A percentile compares a stretch with the other conserved stretches of the same genome.
Conservation (phyloP, 495 filamentous ascomycete species). For the Podospora conica region DNA sequence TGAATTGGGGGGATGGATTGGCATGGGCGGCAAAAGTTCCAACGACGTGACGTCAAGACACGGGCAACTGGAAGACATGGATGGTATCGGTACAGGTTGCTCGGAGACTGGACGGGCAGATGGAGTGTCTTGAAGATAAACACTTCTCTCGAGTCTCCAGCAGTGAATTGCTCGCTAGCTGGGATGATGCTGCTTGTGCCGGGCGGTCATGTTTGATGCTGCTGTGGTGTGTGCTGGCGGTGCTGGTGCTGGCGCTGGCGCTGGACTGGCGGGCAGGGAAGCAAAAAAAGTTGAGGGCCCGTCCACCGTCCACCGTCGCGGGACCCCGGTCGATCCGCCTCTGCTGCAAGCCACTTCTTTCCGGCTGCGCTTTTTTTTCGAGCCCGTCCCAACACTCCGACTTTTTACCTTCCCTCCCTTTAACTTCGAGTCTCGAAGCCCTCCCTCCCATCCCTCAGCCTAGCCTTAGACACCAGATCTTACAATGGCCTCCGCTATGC, state of each 20-base stretch:
- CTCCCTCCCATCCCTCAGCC: slow-evolving; percentile 17
- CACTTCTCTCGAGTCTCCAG: background rate
- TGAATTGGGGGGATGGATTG: background rate
- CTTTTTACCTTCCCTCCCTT: slow-evolving; percentile 18
- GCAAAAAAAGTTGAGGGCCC: slow-evolving; percentile 7
- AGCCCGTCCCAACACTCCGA: slow-evolving; percentile 12
- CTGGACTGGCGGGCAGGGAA: background rate
- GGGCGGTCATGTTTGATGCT: background rate
- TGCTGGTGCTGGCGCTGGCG: too few relatives aligned
- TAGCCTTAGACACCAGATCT: slow-evolving; percentile 16
- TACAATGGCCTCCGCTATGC: slow-evolving; percentile 72
- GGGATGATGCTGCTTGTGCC: background rate
- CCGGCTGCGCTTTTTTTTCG: slow-evolving; percentile 14
- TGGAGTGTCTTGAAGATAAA: background rate
- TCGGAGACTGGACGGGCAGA: background rate
- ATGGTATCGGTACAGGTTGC: too few relatives aligned
- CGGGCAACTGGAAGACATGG: too few relatives aligned
- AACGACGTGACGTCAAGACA: background rate
- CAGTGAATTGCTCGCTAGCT: background rate
- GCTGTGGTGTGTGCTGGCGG: background rate
- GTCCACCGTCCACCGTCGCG: too few relatives aligned
- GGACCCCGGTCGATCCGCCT: slow-evolving; percentile 19
- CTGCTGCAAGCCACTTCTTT: slow-evolving; percentile 24
- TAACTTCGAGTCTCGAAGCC: slow-evolving; percentile 11
- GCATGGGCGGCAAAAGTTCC: background rate